Base-by-base conservation (phyloP, 2,329 filamentous ascomycete genomes). In the Aspergillus tanneri region DNA sequence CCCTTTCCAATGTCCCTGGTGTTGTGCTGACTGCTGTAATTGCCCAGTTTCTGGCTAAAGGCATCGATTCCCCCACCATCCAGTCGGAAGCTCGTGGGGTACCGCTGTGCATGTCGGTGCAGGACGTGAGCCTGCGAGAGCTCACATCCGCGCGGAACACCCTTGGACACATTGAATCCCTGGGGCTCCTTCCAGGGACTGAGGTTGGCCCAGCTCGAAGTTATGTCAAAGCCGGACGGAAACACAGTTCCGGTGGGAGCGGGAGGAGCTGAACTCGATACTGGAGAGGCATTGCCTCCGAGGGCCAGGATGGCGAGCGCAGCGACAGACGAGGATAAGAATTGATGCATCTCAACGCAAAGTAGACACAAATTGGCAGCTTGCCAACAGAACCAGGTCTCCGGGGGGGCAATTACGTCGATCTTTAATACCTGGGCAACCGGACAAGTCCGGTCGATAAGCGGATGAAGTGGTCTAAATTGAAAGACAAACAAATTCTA, bases 131-230 rank as follows among this genome's bases (percentile, higher is more conserved):
- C 77, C 59, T 81, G 77, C 49, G 78, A 75, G 46, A 82, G 65
- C 59, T 80, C 77, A 63, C 80, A 82, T n/a, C 77, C 77, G 38
- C 72, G 65, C 0, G 80, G 79, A 11, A 81, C 72, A 24, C 77
- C 78, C 7, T 59, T 62, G 11, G 62, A 51, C 11, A 65, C 23
- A 2, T 52, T 46, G 43, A 67, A 68, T 43, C 53, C 49, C 0
- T 49, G 43, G 2, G 59, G 55, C 8, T 62, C 58, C 14, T 57
- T 56, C 38, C 66, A 68, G 12, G 65, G 65, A 37, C 58, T 61
- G 3, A 67, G 53, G 21, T 66, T 67, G 2, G 49, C 63, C 65
- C 65, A 68, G 50, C 56, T 63, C 10, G 48, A 52, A 12, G 49
- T 62, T 47, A 66, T 62, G 47, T 66, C 62, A 50, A 68, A 68